These are phyloP conservation scores for Acmispon strigosus DNA, from an alignment of 306 rosid species.

Conservation along the genomic window DNA sequence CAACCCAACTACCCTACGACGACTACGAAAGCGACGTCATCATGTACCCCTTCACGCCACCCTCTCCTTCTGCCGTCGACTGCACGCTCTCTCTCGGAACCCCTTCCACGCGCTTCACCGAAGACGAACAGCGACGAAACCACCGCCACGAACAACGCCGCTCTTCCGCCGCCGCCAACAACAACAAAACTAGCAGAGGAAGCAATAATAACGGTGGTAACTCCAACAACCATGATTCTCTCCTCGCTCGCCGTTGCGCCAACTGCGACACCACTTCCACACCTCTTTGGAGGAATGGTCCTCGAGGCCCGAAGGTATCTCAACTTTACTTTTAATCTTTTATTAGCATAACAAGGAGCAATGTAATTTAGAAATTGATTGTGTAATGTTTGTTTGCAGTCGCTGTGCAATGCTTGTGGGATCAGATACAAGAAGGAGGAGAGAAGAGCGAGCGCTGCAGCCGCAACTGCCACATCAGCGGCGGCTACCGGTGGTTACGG, in stretches of 20 bases:
- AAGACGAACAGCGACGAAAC: slow-evolving; percentile 29
- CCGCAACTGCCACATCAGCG: slow-evolving; percentile 36
- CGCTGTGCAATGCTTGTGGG: slow-evolving; percentile 98
- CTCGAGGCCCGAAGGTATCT: slow-evolving; percentile 98
- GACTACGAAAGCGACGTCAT: slow-evolving; percentile 13
- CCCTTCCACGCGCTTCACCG: slow-evolving; percentile 69
- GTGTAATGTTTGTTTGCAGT: slow-evolving; percentile 32
- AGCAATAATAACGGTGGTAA: neutral
- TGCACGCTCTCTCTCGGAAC: slow-evolving; percentile 94
- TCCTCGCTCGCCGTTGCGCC: slow-evolving; percentile 92
- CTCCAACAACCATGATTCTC: slow-evolving; percentile 47
- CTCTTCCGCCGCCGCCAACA: neutral
- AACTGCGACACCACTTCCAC: slow-evolving; percentile 98
- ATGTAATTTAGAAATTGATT: no score
- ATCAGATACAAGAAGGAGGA: slow-evolving; percentile 94
- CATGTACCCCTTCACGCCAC: slow-evolving; percentile 29
- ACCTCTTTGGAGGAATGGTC: slow-evolving; percentile 98
- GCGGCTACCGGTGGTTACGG: slow-evolving; percentile 15
- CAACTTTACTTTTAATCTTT: no score
- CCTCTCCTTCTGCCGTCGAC: slow-evolving; percentile 64
- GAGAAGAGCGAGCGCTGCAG: slow-evolving; percentile 61
- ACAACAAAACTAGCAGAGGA: slow-evolving; percentile 19
- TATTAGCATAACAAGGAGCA: no score
- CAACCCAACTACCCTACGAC: slow-evolving; percentile 30
- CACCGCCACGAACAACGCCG: slow-evolving; percentile 25